Evolutionary conservation across 768 basidiomycete species (phyloP).

Genomic region (Phanerochaete carnosa): DNA sequence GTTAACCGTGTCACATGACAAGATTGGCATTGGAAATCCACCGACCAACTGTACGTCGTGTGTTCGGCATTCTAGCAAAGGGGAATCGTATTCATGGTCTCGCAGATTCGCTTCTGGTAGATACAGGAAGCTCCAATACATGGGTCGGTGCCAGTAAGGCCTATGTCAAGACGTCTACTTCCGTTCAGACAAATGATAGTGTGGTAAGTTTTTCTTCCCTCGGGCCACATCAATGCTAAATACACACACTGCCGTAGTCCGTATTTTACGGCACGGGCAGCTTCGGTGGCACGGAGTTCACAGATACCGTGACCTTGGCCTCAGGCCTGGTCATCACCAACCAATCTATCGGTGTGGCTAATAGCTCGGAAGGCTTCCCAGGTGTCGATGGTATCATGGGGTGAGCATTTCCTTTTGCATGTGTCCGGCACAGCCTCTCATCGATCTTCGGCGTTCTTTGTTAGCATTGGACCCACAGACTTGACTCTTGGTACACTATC

Average conservation of each 20-base stretch:
- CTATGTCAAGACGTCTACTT: conserved; percentile 50
- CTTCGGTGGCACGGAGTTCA: conserved; percentile 25
- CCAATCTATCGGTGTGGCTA: conserved; percentile 67
- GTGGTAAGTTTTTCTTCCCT: conserved; percentile 39
- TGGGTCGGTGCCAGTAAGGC: conserved; percentile 56
- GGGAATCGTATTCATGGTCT: neutral
- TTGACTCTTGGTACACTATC: too few relatives aligned
- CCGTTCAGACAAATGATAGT: conserved; percentile 38
- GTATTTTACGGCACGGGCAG: conserved; percentile 18
- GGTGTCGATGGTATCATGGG: conserved; percentile 67
- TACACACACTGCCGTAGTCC: conserved; percentile 1
- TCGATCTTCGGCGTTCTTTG: neutral
- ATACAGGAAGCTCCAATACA: conserved; percentile 70
- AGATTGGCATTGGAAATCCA: conserved; percentile 24
- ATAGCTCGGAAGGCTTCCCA: conserved; percentile 34
- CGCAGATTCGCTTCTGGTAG: conserved; percentile 52
- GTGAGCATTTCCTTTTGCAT: conserved; percentile 35
- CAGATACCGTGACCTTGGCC: conserved; percentile 53
- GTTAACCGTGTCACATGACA: conserved; percentile 2
- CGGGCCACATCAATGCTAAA: neutral
- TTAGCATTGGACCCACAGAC: too few relatives aligned
- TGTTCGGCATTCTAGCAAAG: neutral
- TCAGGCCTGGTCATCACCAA: conserved; percentile 43
- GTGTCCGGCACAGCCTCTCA: neutral
- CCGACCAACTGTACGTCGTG: conserved; percentile 18